A percentile compares a stretch with the other conserved stretches of the same genome.
These are phyloP conservation scores for Leishmania mexicana DNA, from an alignment of 208 protist genomes.

Conservation along the genomic window DNA sequence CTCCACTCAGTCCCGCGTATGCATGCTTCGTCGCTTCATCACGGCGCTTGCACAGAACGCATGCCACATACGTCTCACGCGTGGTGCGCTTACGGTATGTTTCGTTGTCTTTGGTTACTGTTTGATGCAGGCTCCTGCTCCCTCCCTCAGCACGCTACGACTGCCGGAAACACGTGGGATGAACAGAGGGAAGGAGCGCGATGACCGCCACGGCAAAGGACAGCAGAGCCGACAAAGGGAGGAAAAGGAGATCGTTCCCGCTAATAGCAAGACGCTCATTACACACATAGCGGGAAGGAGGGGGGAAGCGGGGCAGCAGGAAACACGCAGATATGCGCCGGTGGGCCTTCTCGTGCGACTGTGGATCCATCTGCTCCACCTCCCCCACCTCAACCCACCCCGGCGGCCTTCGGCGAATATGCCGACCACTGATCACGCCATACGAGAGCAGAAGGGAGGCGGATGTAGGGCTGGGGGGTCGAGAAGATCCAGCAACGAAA, in stretches of 20 bases:
- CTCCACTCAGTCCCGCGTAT: not conserved
- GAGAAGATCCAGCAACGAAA: slow-evolving; percentile 13
- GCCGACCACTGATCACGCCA: not conserved
- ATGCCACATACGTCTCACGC: not conserved
- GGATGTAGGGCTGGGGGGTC: not conserved
- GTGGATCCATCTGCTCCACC: not conserved
- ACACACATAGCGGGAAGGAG: not conserved
- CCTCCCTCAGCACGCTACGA: too few relatives aligned
- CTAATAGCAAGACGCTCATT: not conserved
- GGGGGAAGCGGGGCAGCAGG: not conserved
- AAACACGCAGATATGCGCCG: not conserved
- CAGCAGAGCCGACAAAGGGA: not conserved
- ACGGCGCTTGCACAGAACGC: not conserved
- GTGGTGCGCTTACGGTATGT: not conserved
- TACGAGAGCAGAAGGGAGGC: not conserved
- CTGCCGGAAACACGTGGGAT: not conserved
- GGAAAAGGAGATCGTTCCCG: not conserved
- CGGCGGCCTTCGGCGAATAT: not conserved
- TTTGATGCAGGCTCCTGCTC: not conserved
- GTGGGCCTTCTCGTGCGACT: not conserved
- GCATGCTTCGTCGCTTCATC: not conserved
- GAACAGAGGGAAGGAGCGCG: not conserved
- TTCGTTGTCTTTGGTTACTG: not conserved
- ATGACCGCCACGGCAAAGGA: not conserved
- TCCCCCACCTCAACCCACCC: not conserved